These are phyloP conservation scores for Cladosporium austrohemisphaericum DNA, from an alignment of 2,329 filamentous ascomycete species.

Conservation along the genomic window DNA sequence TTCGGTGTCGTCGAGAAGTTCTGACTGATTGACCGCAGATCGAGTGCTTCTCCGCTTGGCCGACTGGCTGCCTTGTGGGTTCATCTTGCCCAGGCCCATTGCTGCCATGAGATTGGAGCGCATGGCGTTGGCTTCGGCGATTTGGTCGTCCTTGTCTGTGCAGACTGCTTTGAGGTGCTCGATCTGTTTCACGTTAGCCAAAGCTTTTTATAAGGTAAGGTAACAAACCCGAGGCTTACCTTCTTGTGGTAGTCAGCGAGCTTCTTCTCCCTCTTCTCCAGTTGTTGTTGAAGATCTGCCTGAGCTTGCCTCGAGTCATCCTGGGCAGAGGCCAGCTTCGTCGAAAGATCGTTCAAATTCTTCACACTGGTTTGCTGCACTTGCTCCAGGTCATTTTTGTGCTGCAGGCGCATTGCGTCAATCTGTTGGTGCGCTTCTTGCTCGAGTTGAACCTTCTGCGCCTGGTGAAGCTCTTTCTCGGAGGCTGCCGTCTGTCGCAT, in stretches of 20 bases:
- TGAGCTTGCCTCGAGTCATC: conserved; percentile 22
- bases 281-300: conserved; percentile 4
- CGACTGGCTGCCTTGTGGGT: conserved; percentile 10
- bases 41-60: conserved; percentile 3
- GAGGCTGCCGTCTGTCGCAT: background rate
- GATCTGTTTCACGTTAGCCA: conserved; percentile 20
- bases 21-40: background rate
- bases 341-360: background rate
- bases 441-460: background rate
- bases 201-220: too few species aligned
- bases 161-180: conserved; percentile 31
- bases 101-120: conserved; percentile 36
- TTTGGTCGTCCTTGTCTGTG: conserved; percentile 34
- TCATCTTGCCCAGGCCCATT: conserved; percentile 30
- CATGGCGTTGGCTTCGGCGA: conserved; percentile 38
- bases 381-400: conserved; percentile 2
- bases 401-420: conserved; percentile 8
- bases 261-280: conserved; percentile 13
- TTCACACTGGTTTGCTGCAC: conserved; percentile 4
- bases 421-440: background rate
- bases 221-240: background rate
- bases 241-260: conserved; percentile 11
- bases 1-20: conserved; percentile 10
- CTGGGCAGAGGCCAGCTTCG: background rate
- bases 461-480: background rate